A percentile compares a stretch with the other conserved stretches of the same genome.
phyloP scores from a whole-genome alignment of 2,329 filamentous ascomycete species.

The Macrophomina tecta region DNA sequence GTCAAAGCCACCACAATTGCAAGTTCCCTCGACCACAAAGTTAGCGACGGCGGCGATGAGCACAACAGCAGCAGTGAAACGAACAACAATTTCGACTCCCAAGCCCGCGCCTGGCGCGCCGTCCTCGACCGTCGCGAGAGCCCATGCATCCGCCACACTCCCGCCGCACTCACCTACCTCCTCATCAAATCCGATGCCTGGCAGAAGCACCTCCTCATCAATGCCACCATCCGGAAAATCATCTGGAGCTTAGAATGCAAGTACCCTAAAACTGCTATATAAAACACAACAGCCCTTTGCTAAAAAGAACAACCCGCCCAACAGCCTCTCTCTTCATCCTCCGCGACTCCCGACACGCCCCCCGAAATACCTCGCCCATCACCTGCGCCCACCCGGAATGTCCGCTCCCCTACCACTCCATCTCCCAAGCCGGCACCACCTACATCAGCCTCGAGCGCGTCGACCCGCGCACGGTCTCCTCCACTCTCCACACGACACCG shows the following conservation, averaged over 20 bases:
- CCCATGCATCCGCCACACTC: conserved; percentile 1
- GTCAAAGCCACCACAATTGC: no score
- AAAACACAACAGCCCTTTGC: not conserved
- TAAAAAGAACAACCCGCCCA: not conserved
- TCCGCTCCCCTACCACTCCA: conserved; percentile 34
- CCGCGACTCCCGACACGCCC: conserved; percentile 34
- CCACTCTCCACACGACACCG: not conserved
- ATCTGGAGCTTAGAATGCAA: not conserved
- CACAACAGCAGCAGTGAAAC: not conserved
- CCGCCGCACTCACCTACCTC: not conserved
- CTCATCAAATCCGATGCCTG: not conserved
- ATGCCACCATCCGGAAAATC: conserved; percentile 7
- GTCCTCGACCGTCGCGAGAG: conserved; percentile 12
- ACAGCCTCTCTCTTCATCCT: conserved; percentile 18
- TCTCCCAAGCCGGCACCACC: conserved; percentile 71
- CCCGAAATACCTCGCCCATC: conserved; percentile 56
- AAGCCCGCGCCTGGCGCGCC: conserved; percentile 4
- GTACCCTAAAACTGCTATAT: not conserved
- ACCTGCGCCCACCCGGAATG: conserved; percentile 42
- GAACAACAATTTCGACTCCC: not conserved
- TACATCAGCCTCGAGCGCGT: conserved; percentile 52
- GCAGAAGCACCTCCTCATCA: conserved; percentile 3
- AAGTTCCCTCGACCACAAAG: not conserved
- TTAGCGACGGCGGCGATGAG: no score
- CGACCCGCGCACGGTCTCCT: not conserved